Evolutionary conservation across 805 yeast species (phyloP), one percentile per base, ranked within the genome.

Genomic region (Hanseniaspora thailandica): DNA sequence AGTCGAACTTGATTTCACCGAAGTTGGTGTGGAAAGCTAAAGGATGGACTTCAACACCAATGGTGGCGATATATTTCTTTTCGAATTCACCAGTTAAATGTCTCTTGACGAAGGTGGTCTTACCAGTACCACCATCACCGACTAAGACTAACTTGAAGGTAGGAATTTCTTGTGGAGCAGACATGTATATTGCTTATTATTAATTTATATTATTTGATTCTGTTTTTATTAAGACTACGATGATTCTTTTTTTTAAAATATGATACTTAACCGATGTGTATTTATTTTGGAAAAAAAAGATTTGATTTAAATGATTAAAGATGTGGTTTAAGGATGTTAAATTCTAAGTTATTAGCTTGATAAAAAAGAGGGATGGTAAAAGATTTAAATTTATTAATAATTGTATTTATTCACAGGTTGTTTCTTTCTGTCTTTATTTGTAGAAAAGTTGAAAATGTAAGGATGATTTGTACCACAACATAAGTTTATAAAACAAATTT

Each of bases 81-180:
- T 93, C 98, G 70, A 93, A 93, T 73, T 93, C 99, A 76, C 98
- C 96, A 60, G 98, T 90, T 74, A 89, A 82, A 75, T 93, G 99
- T 80, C 99, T 89, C 80, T 94, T 93, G 72, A 93, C 99, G 66
- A 93, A 93, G 56, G 99, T 93, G 78, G 99, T 93, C 83, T 93
- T 93, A 77, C 99, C 99, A 73, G 98, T 93, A 82, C 99, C 99
- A 80, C 99, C 99, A 71, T 93, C 99, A 71, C 99, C 99, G 75
- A 93, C 98, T 68, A 93, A 82, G 66, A 93, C 99, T 72, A 93
- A 82, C 78, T 93, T 93, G 75, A 93, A 93, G 62, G 96, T 86
- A 63, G 98, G 97, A 72, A 88, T 94, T 76, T 81, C 49, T 52
- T 52, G 52, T 43, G 45, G 53, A 40, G 50, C 55, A 47, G 55